Percentiles rank a stretch among this genome's conserved stretches.
Evolutionary conservation across 257 asterid genomes (phyloP).

Genomic region (Oldenlandia corymbosa): DNA sequence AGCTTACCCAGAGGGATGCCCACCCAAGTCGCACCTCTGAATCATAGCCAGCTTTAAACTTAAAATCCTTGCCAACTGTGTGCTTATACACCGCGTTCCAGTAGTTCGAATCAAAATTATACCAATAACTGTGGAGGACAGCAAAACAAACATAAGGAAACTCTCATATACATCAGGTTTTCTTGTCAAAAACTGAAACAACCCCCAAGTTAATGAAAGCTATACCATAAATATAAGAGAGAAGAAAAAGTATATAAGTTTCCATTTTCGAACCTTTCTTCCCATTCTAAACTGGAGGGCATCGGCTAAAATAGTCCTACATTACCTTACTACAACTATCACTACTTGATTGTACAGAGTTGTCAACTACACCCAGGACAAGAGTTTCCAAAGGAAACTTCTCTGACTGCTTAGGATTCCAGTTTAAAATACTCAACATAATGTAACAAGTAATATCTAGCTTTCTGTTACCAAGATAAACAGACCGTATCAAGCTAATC

Average conservation of each 20-base stretch:
- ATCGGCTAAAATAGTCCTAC: too few relatives aligned
- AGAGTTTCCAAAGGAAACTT: neutral
- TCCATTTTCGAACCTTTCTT: neutral
- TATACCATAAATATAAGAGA: neutral
- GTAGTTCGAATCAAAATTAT: slow-evolving; percentile 64
- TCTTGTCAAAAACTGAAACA: neutral
- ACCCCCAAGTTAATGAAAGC: too few relatives aligned
- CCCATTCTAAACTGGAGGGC: neutral
- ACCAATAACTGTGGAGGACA: slow-evolving; percentile 57
- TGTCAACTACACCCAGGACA: too few relatives aligned
- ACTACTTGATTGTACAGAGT: neutral
- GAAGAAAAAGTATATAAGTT: neutral
- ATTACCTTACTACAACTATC: neutral
- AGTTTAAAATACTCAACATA: neutral
- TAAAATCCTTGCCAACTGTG: slow-evolving; percentile 74
- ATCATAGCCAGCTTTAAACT: slow-evolving; percentile 92
- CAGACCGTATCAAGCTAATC: neutral
- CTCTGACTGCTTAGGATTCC: neutral
- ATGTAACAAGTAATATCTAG: neutral
- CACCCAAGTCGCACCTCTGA: slow-evolving; percentile 86
- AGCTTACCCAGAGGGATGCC: slow-evolving; percentile 96
- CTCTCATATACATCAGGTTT: neutral
- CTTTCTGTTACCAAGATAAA: neutral
- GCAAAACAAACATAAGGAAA: slow-evolving; percentile 6
- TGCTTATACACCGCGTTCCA: slow-evolving; percentile 89